A percentile compares a stretch with the other conserved stretches of the same genome.
These are phyloP conservation scores for Gaeumannomyces tritici DNA, from an alignment of 2,329 filamentous ascomycete genomes.

Conservation along the genomic window DNA sequence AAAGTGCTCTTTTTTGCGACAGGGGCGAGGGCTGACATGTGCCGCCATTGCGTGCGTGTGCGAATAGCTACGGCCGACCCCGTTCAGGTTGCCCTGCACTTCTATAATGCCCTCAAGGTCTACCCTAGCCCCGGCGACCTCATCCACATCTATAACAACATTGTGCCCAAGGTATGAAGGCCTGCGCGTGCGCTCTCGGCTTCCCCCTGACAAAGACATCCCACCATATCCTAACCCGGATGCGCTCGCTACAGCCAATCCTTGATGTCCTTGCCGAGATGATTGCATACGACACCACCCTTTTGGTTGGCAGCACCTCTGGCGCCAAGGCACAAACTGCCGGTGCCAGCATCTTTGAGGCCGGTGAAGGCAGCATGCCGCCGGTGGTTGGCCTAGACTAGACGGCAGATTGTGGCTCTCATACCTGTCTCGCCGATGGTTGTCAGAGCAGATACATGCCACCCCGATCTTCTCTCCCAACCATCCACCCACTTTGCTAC, in stretches of 20 bases:
- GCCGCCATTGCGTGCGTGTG: not conserved
- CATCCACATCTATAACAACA: slow-evolving; percentile 97
- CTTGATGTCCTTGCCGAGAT: slow-evolving; percentile 95
- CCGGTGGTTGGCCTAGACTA: slow-evolving; percentile 47
- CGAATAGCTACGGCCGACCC: slow-evolving; percentile 47
- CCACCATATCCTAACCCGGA: not conserved
- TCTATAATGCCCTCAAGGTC: slow-evolving; percentile 98
- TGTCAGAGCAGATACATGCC: not conserved
- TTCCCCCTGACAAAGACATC: not conserved
- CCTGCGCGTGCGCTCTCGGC: not conserved
- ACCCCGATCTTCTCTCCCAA: not conserved
- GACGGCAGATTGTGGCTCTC: slow-evolving; percentile 5
- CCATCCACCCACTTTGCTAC: not conserved
- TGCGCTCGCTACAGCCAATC: slow-evolving; percentile 54
- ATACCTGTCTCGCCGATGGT: not conserved
- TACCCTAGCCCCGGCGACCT: slow-evolving; percentile 90
- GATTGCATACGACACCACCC: slow-evolving; percentile 80
- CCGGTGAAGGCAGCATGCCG: slow-evolving; percentile 25
- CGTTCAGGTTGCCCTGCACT: slow-evolving; percentile 82
- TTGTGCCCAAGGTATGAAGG: slow-evolving; percentile 72
- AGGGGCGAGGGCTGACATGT: not conserved
- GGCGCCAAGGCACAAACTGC: not conserved
- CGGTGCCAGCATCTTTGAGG: slow-evolving; percentile 14
- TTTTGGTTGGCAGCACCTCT: slow-evolving; percentile 37
- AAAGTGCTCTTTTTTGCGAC: not conserved